Base-by-base conservation (phyloP, 768 basidiomycete species). In the Rhizopogon roseolus region DNA sequence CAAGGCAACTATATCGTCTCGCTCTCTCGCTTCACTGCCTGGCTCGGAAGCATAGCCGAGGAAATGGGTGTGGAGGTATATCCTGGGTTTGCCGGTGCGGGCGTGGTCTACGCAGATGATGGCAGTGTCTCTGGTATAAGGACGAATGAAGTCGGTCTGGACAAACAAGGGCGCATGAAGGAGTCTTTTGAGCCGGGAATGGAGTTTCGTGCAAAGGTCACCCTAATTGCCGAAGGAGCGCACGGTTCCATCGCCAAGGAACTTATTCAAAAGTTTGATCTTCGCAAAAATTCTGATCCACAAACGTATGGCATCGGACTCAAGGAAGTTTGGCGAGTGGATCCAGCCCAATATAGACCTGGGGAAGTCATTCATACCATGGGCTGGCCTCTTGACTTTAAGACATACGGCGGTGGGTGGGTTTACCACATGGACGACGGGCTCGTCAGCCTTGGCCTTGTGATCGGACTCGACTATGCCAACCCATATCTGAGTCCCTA, bases 291-390 rank as follows among this genome's bases (percentile, higher is more conserved):
- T 17, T 65, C 71, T 1, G 87, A 96, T 68, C 88, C 88, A 2
- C 97, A 98, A 73, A 98, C 96, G 3, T 98, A 98, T 62, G 97
- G 88, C 0, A 84, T 99, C 53, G 97, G 97, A 3, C 73, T 98
- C 49, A 98, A 99, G 76, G 96, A 99, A 69, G 93, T 98, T 2
- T 98, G 97, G 97, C 82, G 90, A 37, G 86, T 99, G 11, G 83
- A 84, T 66, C 59, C 79, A 53, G 77, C 62, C 48, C 62, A 76
- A 60, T 80, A 93, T 66, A 69, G 79, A 28, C 83, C 92, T 0
- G 76, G 78, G 3, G 80, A 91, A 63, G 85, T 97, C n/a, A 80
- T 94, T 6, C 97, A 99, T 70, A 93, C 92, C 7, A 74, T 99
- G 62, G 97, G 97, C 6, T 98, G 89, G 90, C 97, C 97, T 0